These are phyloP conservation scores for Pinus albicaulis DNA, from an alignment of 75 land plant species.

Conservation along the genomic window DNA sequence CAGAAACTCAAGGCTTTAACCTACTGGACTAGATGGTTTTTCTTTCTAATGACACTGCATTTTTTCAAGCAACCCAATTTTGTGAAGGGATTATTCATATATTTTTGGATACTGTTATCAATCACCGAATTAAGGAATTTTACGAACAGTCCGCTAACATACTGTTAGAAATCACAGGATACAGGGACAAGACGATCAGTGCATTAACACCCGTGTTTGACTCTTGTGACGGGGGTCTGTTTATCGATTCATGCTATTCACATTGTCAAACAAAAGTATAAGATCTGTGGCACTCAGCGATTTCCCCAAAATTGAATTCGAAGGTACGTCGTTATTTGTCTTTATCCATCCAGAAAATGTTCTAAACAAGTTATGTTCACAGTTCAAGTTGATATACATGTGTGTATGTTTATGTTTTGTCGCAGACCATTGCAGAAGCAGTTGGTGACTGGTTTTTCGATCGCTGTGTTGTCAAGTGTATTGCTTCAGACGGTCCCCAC, in stretches of 20 bases:
- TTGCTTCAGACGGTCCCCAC: constrained; percentile 47
- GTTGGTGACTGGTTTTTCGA: constrained; percentile 59
- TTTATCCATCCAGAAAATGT: too few species aligned
- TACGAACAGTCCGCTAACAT: too few species aligned
- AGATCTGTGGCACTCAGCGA: constrained; percentile 8
- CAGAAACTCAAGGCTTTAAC: too few species aligned
- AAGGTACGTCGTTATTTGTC: not conserved
- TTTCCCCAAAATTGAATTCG: not conserved
- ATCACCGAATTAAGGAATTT: too few species aligned
- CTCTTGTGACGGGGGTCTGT: not conserved
- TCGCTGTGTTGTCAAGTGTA: constrained; percentile 18
- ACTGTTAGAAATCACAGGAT: not conserved
- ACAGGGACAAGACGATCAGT: not conserved
- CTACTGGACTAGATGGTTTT: too few species aligned
- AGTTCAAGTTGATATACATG: too few species aligned
- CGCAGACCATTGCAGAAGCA: constrained; percentile 45
- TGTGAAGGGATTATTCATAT: not conserved
- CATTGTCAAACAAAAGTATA: constrained; percentile 21
- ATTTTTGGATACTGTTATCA: not conserved
- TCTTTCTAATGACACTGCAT: not conserved
- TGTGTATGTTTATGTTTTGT: too few species aligned
- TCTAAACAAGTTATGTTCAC: too few species aligned
- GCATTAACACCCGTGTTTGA: too few species aligned
- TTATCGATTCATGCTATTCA: constrained; percentile 25
- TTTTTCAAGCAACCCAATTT: not conserved